Base-by-base conservation (phyloP, 257 asterid genomes). In the Linaria vulgaris region DNA sequence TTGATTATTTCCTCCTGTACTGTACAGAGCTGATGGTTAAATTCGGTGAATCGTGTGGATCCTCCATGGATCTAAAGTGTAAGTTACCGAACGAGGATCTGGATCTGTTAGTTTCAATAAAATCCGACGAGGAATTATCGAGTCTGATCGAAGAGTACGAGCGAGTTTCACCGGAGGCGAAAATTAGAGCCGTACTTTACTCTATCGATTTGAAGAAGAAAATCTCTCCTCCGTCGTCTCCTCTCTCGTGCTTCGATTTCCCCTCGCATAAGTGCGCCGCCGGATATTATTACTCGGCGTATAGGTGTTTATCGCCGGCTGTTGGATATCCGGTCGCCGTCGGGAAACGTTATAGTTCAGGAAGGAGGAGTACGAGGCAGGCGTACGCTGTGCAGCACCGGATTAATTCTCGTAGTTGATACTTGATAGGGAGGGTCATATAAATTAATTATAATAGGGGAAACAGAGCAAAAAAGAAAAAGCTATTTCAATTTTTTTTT, bases 61-160 rank as follows among this genome's bases (percentile, higher is more conserved):
- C 77, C 6, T 83, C 95, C 6, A 69, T 83, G 85, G 64, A 25
- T 54, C 75, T 91, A 72, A 86, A 73, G 72, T 91, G 94, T 69
- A 83, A 84, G 70, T 69, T 88, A 22, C 95, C 95, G 22, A 75
- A 50, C 5, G 97, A 87, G 50, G 96, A 90, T 73, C 60, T 90
- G 31, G 99, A 94, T 53, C 71, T 87, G 67, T 62, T 94, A 22
- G 68, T 94, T 30, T 73, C 97, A 4, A 67, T 94, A 46, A 82
- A 76, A 64, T 78, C 88, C 25, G 95, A 90, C 11, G 97, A 90
- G 44, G 97, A 94, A 12, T 75, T 94, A 0, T 67, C 54, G 56
- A 68, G 51, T 59, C 54, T 90, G 71, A 71, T 94, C 45, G 82
- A 72, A 13, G 97, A 90, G 69, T 94, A 94, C 76, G 90, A 78